A percentile compares a stretch with the other conserved stretches of the same genome.
Conservation (phyloP, 2,329 filamentous ascomycete species). For the Calonectria honghensis region DNA sequence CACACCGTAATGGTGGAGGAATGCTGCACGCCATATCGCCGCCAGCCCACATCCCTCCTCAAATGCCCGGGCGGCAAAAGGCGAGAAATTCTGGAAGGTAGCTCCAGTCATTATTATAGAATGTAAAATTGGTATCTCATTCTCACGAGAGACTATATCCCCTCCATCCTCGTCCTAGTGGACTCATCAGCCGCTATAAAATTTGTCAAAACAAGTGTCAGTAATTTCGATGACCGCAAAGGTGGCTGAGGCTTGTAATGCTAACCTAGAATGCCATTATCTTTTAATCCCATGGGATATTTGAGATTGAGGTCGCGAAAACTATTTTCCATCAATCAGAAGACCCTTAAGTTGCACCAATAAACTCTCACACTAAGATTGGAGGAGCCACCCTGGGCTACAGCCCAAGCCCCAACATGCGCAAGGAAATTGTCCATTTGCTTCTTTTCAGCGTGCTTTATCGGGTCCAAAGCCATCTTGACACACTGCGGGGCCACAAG, state of each 20-base stretch:
- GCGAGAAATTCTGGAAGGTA: not conserved
- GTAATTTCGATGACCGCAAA: not conserved
- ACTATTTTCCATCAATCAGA: not conserved
- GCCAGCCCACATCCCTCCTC: not conserved
- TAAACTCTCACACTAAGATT: not conserved
- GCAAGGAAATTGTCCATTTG: not conserved
- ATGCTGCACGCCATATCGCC: not conserved
- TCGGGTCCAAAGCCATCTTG: not conserved
- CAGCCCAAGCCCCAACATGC: not conserved
- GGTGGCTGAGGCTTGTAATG: not conserved
- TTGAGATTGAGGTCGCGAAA: not conserved
- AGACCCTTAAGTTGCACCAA: not conserved
- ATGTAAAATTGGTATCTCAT: not conserved
- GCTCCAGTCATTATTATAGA: not conserved
- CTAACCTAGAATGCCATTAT: not conserved
- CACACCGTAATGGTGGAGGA: not conserved
- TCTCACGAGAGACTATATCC: not conserved
- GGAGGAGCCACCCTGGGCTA: not conserved
- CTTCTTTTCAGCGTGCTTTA: not conserved
- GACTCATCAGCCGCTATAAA: not conserved
- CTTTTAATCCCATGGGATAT: not conserved
- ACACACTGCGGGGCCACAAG: not conserved
- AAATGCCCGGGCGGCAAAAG: not conserved
- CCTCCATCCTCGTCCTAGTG: not conserved
- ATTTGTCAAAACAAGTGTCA: not conserved